phyloP scores from a whole-genome alignment of 176 grass and related monocot species.

The Oryza brachyantha region DNA sequence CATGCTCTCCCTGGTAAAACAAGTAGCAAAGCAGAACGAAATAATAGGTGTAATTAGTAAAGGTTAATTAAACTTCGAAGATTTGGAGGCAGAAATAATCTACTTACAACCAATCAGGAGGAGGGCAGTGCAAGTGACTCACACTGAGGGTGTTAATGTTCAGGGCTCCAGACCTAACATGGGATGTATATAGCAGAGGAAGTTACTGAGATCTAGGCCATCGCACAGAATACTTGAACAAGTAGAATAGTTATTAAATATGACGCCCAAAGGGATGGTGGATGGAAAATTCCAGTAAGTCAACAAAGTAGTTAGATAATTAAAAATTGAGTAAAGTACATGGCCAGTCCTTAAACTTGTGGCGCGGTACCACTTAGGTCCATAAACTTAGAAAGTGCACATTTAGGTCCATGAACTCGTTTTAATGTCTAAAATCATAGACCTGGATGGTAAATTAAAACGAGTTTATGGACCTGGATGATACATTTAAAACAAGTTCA shows the following conservation, averaged over 20 bases:
- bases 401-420: too few species aligned
- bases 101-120: conserved; percentile 91
- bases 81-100: conserved; percentile 16
- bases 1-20: conserved; percentile 47
- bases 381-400: too few species aligned
- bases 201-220: conserved; percentile 15
- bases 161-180: conserved; percentile 78
- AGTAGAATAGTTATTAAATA: neutral
- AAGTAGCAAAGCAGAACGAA: conserved; percentile 19
- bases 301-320: conserved; percentile 1
- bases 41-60: conserved; percentile 9
- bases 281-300: conserved; percentile 22
- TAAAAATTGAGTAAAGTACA: too few species aligned
- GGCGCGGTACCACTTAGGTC: too few species aligned
- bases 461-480: too few species aligned
- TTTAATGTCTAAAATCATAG: too few species aligned
- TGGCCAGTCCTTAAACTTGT: too few species aligned
- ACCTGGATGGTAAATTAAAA: too few species aligned
- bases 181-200: conserved; percentile 24
- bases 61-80: neutral
- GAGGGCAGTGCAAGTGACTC: conserved; percentile 90
- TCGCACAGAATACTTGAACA: neutral
- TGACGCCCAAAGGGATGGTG: neutral
- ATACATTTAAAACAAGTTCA: too few species aligned
- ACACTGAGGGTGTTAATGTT: conserved; percentile 65